A percentile compares a stretch with the other conserved stretches of the same genome.
These are phyloP conservation scores for Pisolithus thermaeus DNA, from an alignment of 1,284 basidiomycete genomes.

Conservation along the genomic window DNA sequence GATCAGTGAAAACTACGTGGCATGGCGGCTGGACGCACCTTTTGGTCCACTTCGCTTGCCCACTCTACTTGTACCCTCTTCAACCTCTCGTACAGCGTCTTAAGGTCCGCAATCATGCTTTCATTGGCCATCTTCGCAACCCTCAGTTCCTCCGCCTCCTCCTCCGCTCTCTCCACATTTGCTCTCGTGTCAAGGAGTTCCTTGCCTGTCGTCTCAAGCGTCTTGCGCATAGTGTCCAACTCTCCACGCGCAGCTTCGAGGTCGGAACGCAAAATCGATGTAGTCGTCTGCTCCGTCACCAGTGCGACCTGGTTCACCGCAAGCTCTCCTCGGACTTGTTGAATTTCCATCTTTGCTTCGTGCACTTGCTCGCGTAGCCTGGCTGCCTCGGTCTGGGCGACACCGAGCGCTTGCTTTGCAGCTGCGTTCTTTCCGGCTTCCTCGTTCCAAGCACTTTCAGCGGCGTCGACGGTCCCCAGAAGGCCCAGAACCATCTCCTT, in stretches of 20 bases:
- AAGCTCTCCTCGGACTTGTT: conserved; percentile 3
- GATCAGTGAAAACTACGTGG: neutral
- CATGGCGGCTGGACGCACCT: conserved; percentile 16
- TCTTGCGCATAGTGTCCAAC: neutral
- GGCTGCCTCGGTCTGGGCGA: conserved; percentile 5
- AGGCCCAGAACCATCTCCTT: conserved; percentile 14
- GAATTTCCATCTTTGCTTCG: conserved; percentile 3
- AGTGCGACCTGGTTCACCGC: conserved; percentile 2
- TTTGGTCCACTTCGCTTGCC: conserved; percentile 29
- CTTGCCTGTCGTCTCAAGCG: conserved; percentile 11
- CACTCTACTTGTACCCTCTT: conserved; percentile 30
- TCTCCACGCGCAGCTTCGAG: neutral
- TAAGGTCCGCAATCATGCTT: conserved; percentile 32
- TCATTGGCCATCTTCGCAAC: conserved; percentile 32
- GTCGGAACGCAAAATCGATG: conserved; percentile 1
- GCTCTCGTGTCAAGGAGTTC: conserved; percentile 16
- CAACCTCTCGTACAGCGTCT: conserved; percentile 26
- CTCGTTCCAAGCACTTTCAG: conserved; percentile 12
- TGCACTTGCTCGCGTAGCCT: conserved; percentile 5
- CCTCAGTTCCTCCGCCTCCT: conserved; percentile 27
- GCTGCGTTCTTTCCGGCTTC: neutral
- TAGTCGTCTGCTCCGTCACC: conserved; percentile 5
- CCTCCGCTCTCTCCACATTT: conserved; percentile 25
- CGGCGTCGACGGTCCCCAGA: conserved; percentile 12
- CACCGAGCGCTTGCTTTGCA: neutral